Percentiles rank a stretch among this genome's conserved stretches.
phyloP scores from a whole-genome alignment of 257 asterid species.

The Lycium ferocissimum region DNA sequence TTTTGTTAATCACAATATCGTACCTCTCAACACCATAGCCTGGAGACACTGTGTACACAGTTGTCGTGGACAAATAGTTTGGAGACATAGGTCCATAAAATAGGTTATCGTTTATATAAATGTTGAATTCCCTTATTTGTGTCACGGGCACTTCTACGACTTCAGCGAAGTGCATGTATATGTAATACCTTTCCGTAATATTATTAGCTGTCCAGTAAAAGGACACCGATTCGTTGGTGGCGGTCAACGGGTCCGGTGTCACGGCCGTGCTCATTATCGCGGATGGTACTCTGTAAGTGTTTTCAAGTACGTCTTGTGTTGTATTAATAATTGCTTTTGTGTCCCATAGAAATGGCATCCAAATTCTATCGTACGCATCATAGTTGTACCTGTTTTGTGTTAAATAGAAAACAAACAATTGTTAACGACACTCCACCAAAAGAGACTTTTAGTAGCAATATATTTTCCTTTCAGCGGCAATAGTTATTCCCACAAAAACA shows the following conservation, averaged over 20 bases:
- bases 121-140: constrained; percentile 28
- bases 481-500: too few relatives aligned
- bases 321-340: not conserved
- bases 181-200: not conserved
- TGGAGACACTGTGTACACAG: not conserved
- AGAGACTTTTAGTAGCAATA: too few relatives aligned
- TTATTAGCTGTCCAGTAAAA: not conserved
- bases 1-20: not conserved
- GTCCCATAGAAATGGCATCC: constrained; percentile 19
- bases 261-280: constrained; percentile 34
- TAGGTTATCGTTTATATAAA: constrained; percentile 19
- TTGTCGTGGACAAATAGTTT: not conserved
- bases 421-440: too few relatives aligned
- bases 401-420: not conserved
- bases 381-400: constrained; percentile 33
- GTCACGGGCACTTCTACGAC: not conserved
- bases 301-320: not conserved
- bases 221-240: not conserved
- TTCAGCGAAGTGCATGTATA: constrained; percentile 40
- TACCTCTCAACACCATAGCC: not conserved
- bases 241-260: not conserved
- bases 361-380: constrained; percentile 40
- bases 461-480: too few relatives aligned
- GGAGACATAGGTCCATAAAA: constrained; percentile 23
- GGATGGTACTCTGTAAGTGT: not conserved